Conservation (phyloP, 495 filamentous ascomycete species). For the Amorphotheca resinae region DNA sequence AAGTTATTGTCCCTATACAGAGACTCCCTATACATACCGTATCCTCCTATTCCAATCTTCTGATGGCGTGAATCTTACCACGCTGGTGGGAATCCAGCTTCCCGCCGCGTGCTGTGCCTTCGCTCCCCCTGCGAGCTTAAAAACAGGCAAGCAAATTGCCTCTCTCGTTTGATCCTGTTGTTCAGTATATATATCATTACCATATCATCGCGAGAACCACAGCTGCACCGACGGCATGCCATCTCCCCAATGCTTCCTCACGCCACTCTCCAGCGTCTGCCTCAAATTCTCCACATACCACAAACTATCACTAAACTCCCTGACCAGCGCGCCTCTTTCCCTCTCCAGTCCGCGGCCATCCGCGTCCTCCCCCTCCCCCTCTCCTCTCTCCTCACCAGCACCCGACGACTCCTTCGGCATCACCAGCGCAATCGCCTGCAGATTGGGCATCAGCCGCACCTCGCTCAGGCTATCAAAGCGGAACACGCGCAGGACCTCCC, state of each 20-base stretch:
- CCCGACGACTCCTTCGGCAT: conserved; percentile 13
- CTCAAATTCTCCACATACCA: conserved; percentile 13
- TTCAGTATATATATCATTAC: not conserved
- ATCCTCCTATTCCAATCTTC: too few relatives aligned
- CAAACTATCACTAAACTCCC: conserved; percentile 9
- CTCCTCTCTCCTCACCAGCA: not conserved
- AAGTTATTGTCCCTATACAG: too few relatives aligned
- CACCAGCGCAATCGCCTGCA: conserved; percentile 14
- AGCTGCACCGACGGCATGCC: conserved; percentile 13
- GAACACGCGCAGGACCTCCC: conserved; percentile 18
- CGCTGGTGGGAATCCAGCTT: too few relatives aligned
- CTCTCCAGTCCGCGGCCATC: not conserved
- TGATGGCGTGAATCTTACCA: too few relatives aligned
- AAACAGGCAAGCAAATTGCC: too few relatives aligned
- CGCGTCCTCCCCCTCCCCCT: not conserved
- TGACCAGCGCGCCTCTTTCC: conserved; percentile 3
- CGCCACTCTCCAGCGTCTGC: conserved; percentile 6
- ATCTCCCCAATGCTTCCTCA: conserved; percentile 3
- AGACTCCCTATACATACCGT: too few relatives aligned
- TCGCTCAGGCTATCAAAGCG: conserved; percentile 14
- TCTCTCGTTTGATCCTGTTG: too few relatives aligned
- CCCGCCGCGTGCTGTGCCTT: too few relatives aligned
- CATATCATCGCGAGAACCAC: conserved; percentile 15
- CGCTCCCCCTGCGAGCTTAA: too few relatives aligned
- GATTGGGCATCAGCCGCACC: conserved; percentile 9